Evolutionary conservation across 495 filamentous ascomycete genomes (phyloP), one percentile per base, ranked within the genome.

Genomic region (Trichoderma reesei): DNA sequence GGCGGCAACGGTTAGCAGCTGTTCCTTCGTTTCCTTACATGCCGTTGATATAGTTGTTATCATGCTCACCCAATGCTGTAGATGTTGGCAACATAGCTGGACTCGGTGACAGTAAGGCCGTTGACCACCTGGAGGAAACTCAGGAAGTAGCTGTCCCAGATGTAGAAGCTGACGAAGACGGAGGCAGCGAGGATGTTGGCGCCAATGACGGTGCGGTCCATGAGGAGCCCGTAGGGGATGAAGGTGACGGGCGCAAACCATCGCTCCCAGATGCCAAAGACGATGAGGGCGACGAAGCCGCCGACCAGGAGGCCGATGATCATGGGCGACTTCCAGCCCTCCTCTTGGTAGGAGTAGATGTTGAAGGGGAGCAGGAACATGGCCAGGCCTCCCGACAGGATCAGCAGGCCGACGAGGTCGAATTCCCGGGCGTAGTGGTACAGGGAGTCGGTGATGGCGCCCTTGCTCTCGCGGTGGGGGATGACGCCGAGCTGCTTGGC

Each of bases 61-160:
- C 26, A 26, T 26, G 26, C 26, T 26, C 34, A 56, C 51, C 87
- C 88, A 51, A 91, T 77, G 71, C 76, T 85, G 78, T 90, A 92
- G 69, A 84, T 88, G 65, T 88, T 82, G 31, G 70, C 63, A 65
- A 92, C 79, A 71, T 90, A 91, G 13, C 81, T 82, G 1, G 87
- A 78, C 41, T 86, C 64, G 4, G 75, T 76, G 62, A 86, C 66
- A 68, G 67, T 76, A 5, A 90, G 79, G 54, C 78, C 71, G 72
- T 86, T 82, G 60, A 91, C 89, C n/a, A 90, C 86, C 73, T 88
- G 85, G 5, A 90, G 76, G 75, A 86, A 90, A 38, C 84, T 85
- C 65, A 73, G 77, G 76, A 87, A 88, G 73, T 84, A 88, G 51
- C 76, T 76, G 69, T 88, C 82, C 86, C 86, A 91, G 68, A 81